Evolutionary conservation across 192 early-diverging fungal species (phyloP), one percentile per base, ranked within the genome.

Genomic region (Ramicandelaber brevisporus): DNA sequence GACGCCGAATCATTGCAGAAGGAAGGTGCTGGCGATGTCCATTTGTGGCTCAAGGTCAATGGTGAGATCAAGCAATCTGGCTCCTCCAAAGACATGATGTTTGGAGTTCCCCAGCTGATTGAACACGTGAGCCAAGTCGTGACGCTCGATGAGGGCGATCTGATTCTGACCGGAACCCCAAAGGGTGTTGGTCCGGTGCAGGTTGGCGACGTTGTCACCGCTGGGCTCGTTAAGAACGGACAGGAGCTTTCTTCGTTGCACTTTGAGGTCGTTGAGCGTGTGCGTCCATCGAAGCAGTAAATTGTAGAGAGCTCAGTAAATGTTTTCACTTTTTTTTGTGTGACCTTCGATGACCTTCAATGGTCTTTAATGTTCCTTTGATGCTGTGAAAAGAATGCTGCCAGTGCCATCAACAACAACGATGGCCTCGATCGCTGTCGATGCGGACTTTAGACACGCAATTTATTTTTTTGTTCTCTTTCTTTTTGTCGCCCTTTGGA

Each of bases 161-260:
- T 90, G 10, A 57, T 96, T 18, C 54, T 96, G 22, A 92, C 90
- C 3, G 83, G 78, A 10, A 95, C 88, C 12, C 89, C 89, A 13
- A 45, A 57, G 20, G 89, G 89, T 10, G 89, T 90, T 13, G 85
- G 83, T 4, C 69, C 66, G 2, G 68, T 96, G 27, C 17, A 35
- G 13, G 44, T 70, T n/a, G 85, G 83, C n/a, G 63, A 88, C 34
- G 57, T 55, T 16, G 49, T 95, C 12, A 68, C 59, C 24, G 78
- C 67, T 14, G 78, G 76, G 2, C 39, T 90, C 2, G 55, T 50
- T 26, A 46, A 40, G 22, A 17, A 44, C 14, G 43, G 48, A 30
- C n/a, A 25, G 17, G 53, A 56, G 36, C 48, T 56, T 21, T 38
- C 38, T 27, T 40, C 43, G 12, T 46, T 56, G 16, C 35, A 46